A percentile compares a stretch with the other conserved stretches of the same genome.
Evolutionary conservation across 202 grass and related monocot species (phyloP).

Genomic region (Miscanthus sacchariflorus): DNA sequence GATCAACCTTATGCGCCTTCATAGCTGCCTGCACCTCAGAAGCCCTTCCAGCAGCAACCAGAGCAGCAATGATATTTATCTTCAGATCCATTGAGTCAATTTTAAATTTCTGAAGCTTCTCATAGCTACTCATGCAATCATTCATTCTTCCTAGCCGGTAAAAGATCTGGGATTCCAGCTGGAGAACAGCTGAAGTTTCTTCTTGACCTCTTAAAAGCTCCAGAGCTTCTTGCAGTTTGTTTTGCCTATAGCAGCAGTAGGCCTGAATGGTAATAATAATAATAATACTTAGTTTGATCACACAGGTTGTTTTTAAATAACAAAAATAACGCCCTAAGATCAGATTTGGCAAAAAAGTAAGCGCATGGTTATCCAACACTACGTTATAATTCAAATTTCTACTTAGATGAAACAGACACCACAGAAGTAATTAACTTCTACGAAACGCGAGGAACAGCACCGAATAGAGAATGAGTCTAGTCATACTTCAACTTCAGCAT

Average conservation of each 20-base stretch:
- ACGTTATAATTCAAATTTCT: background rate
- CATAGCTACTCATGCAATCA: constrained; percentile 83
- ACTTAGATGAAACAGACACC: constrained; percentile 1
- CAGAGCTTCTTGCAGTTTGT: constrained; percentile 87
- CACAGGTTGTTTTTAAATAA: constrained; percentile 4
- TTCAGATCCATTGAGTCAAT: constrained; percentile 91
- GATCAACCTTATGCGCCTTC: constrained; percentile 73
- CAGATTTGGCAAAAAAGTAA: background rate
- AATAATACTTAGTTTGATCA: background rate
- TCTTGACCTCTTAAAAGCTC: constrained; percentile 70
- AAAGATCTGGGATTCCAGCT: constrained; percentile 94
- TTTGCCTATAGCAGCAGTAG: constrained; percentile 94
- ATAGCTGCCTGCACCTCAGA: constrained; percentile 79
- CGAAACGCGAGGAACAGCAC: background rate
- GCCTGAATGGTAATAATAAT: constrained; percentile 59
- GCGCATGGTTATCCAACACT: background rate
- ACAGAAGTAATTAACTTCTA: background rate
- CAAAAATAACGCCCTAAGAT: background rate
- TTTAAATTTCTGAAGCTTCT: constrained; percentile 85
- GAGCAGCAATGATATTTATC: constrained; percentile 82
- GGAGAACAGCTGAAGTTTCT: constrained; percentile 71
- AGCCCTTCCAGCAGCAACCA: constrained; percentile 81
- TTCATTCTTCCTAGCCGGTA: constrained; percentile 87
- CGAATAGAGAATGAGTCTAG: constrained; percentile 2
- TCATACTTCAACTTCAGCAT: constrained; percentile 19